phyloP scores from a whole-genome alignment of 2,329 filamentous ascomycete genomes.

The Fusarium luffae region DNA sequence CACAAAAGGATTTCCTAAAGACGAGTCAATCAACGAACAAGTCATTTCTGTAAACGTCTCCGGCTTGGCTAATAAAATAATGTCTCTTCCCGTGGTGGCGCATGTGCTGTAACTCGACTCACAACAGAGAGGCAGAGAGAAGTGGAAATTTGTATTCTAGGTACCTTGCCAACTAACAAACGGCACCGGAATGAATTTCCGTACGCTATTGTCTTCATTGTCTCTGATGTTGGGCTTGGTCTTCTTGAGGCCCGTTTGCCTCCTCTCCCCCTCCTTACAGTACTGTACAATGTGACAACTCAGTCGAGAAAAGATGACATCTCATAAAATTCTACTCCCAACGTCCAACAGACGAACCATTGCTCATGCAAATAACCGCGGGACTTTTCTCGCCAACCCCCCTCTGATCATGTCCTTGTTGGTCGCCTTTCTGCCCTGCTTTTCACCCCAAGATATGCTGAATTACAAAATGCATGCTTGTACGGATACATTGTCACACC shows the following conservation, averaged over 20 bases:
- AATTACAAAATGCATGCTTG: slow-evolving; percentile 9
- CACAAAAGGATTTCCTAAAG: neutral
- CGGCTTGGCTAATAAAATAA: slow-evolving; percentile 12
- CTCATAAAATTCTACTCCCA: slow-evolving; percentile 22
- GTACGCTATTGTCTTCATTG: neutral
- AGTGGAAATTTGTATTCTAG: neutral
- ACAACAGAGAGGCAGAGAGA: neutral
- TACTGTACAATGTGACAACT: slow-evolving; percentile 12
- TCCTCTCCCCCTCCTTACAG: slow-evolving; percentile 5
- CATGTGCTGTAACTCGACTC: slow-evolving; percentile 19
- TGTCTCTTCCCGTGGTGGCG: slow-evolving; percentile 12
- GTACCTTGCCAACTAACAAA: neutral
- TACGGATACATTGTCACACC: neutral
- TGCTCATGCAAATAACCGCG: neutral
- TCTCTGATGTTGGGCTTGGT: neutral
- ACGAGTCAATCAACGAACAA: neutral
- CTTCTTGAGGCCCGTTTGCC: slow-evolving; percentile 16
- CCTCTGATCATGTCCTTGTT: slow-evolving; percentile 17
- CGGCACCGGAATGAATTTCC: neutral
- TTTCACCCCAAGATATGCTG: neutral
- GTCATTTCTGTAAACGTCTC: slow-evolving; percentile 9
- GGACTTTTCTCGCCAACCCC: neutral
- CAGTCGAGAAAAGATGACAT: slow-evolving; percentile 26
- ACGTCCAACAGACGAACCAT: neutral
- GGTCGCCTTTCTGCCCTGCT: neutral